Base-by-base conservation (phyloP, 371 early-diverging fungal species). In the Rhizopus arrhizus region DNA sequence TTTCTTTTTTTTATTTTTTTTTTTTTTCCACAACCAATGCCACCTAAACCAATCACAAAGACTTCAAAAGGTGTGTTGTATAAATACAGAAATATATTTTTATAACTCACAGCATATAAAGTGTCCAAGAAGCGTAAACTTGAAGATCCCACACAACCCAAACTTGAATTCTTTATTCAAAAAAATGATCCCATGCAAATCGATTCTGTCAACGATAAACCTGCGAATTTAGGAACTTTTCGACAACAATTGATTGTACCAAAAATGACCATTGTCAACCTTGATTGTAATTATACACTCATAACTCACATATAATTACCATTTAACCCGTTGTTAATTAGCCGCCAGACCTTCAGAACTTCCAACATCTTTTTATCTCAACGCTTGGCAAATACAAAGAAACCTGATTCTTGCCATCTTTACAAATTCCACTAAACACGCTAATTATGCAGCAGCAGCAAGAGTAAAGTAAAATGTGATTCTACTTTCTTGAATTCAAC, bases 331-430 rank as follows among this genome's bases (percentile, higher is more conserved):
- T 50, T 16, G n/a, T 45, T 46, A 32, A 12, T 2, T 57, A 69
- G 72, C 59, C 5, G n/a, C 47, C 74, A 85, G 78, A 35, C 76
- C 82, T 55, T 85, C 87, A 4, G 78, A 80, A 40, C 65, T 93
- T 34, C 88, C 92, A 4, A 79, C 79, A 7, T 69, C 77, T 33
- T 90, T 83, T 62, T 85, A 87, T 47, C 69, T 73, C 12, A 79
- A 83, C 28, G 82, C 88, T 4, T 90, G 91, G 85, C 65, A 61
- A 16, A 79, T 76, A 11, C 82, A 91, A 9, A 78, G 83, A 57
- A 57, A 57, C 0, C 89, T 91, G 6, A 82, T 93, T 16, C 62
- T 61, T 0, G 87, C 86, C 29, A 49, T 65, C 12, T 66, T 41
- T 45, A 12, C 54, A 1, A 28, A 16, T 38, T 5, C 28, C 5